Evolutionary conservation across 176 grass and related monocot genomes (phyloP).

Genomic region (Eragrostis curvula): DNA sequence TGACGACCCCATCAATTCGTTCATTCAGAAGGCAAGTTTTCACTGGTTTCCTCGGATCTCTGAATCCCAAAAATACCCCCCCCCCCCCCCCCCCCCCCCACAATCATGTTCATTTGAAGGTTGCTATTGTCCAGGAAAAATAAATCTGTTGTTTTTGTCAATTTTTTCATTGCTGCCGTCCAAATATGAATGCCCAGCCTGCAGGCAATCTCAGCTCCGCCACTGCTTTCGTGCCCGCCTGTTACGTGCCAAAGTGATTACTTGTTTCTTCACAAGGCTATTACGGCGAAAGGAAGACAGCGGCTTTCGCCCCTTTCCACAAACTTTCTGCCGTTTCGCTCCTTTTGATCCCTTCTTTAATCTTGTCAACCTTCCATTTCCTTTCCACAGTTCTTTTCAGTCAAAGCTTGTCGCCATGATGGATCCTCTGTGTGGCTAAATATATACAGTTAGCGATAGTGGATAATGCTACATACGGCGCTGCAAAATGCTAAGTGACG

Average conservation of each 20-base stretch:
- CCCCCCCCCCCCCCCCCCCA: no score
- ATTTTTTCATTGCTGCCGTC: no score
- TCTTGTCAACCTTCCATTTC: constrained; percentile 58
- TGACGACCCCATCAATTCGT: no score
- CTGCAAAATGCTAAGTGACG: neutral
- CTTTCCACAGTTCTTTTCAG: constrained; percentile 17
- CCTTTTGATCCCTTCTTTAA: constrained; percentile 49
- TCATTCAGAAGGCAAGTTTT: no score
- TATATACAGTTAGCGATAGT: neutral
- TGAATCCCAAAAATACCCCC: no score
- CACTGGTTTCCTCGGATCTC: no score
- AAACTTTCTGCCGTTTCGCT: constrained; percentile 54
- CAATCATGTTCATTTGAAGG: no score
- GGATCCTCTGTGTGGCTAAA: neutral
- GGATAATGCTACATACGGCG: neutral
- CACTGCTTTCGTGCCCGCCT: neutral
- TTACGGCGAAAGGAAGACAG: constrained; percentile 31
- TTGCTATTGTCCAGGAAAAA: no score
- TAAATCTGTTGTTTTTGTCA: no score
- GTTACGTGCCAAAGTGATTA: constrained; percentile 38
- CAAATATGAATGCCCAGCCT: no score
- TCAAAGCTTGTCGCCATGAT: constrained; percentile 29
- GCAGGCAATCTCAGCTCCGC: no score
- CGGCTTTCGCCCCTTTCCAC: constrained; percentile 55
- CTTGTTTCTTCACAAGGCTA: constrained; percentile 41